These are phyloP conservation scores for Heliamphora pulchella DNA, from an alignment of 179 eudicot genomes.

Conservation along the genomic window DNA sequence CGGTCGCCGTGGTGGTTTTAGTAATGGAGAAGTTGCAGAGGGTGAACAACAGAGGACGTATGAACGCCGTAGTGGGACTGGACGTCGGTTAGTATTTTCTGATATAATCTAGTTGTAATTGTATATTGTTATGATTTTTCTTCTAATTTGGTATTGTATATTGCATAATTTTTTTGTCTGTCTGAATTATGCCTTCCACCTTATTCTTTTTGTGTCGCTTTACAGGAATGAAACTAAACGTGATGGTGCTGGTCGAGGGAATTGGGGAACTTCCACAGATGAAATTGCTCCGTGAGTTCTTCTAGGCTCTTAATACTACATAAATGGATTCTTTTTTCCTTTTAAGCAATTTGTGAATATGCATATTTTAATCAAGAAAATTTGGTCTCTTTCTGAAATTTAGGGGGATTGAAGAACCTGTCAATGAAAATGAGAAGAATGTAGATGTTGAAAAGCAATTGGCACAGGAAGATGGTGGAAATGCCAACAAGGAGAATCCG, in stretches of 20 bases:
- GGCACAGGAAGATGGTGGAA: conserved; percentile 45
- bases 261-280: conserved; percentile 82
- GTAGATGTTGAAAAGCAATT: conserved; percentile 47
- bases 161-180: too few species aligned
- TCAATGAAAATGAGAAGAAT: conserved; percentile 46
- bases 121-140: neutral
- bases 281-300: conserved; percentile 60
- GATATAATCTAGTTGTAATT: neutral
- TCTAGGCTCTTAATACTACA: neutral
- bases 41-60: conserved; percentile 52
- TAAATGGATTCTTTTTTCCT: neutral
- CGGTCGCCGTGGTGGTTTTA: conserved; percentile 62
- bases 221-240: conserved; percentile 66
- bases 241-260: conserved; percentile 92
- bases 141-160: neutral
- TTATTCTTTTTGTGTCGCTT: neutral
- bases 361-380: neutral
- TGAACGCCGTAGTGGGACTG: conserved; percentile 92
- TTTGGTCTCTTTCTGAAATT: neutral
- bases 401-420: conserved; percentile 52
- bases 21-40: conserved; percentile 58
- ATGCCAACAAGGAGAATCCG: conserved; percentile 49
- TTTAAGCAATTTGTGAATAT: neutral
- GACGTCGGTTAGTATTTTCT: conserved; percentile 51
- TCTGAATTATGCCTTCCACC: neutral